These are phyloP conservation scores for Kwoniella dendrophila DNA, from an alignment of 768 basidiomycete genomes.

Conservation along the genomic window DNA sequence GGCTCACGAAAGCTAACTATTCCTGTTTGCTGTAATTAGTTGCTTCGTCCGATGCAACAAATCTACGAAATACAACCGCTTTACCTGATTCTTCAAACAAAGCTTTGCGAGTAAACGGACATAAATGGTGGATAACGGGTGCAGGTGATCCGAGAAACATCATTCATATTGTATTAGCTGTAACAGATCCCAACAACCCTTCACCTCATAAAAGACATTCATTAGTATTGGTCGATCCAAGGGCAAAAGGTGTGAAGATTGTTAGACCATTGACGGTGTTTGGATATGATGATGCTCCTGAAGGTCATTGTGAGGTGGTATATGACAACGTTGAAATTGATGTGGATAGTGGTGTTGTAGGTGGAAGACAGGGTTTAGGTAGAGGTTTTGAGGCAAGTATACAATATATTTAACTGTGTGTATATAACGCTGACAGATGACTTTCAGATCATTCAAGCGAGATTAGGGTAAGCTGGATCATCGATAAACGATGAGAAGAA, in stretches of 20 bases:
- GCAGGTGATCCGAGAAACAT: slow-evolving; percentile 89
- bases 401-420: not conserved
- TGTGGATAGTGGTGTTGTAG: slow-evolving; percentile 69
- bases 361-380: slow-evolving; percentile 75
- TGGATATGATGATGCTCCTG: slow-evolving; percentile 92
- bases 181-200: slow-evolving; percentile 78
- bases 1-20: not conserved
- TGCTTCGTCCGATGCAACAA: slow-evolving; percentile 93
- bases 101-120: slow-evolving; percentile 88
- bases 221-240: slow-evolving; percentile 89
- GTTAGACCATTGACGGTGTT: slow-evolving; percentile 92
- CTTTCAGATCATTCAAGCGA: slow-evolving; percentile 40
- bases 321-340: slow-evolving; percentile 94
- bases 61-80: slow-evolving; percentile 74
- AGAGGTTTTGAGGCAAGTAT: slow-evolving; percentile 79
- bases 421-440: not conserved
- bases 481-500: not conserved
- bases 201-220: slow-evolving; percentile 81
- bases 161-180: slow-evolving; percentile 84
- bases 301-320: slow-evolving; percentile 93
- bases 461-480: slow-evolving; percentile 35
- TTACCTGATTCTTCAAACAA: slow-evolving; percentile 74
- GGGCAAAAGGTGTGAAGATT: slow-evolving; percentile 80
- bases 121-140: slow-evolving; percentile 98
- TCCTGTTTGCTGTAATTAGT: slow-evolving; percentile 57